Evolutionary conservation across 768 basidiomycete species (phyloP), one percentile per base, ranked within the genome.

Genomic region (Daedaleopsis nitida): DNA sequence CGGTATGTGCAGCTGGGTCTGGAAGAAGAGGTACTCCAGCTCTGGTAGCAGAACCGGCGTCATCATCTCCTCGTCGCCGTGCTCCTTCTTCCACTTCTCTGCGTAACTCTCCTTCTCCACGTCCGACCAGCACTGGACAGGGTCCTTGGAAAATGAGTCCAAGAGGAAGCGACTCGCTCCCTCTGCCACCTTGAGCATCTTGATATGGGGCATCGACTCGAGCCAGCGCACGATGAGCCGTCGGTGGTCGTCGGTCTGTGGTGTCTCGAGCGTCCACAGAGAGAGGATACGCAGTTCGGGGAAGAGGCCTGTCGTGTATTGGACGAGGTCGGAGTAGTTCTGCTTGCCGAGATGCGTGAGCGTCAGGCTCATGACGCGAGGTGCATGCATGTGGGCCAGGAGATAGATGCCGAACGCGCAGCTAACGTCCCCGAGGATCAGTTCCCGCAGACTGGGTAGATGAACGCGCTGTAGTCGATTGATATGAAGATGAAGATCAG

Each of bases 341-440:
- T 77, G 73, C 27, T 81, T 82, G 14, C 65, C 71, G 59, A 87
- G 68, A 60, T 80, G 78, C 79, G 84, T 80, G 24, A 91, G 68
- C 4, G 84, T 84, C 39, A 91, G 72, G 64, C 85, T 83, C 58
- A 78, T 77, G 34, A 89, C 69, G 52, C 81, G 77, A 8, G 88
- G 87, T 1, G 85, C 85, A n/a, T 72, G 66, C 60, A 92, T 74
- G 44, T 81, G 80, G 24, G 75, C 69, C 24, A 83, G 66, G 57
- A 83, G 65, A 68, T 77, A 83, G 51, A 75, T 67, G 17, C 80
- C 82, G 69, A 83, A 87, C 1, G 67, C 44, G 43, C 79, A 68
- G 60, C 72, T 80, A 71, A 85, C 80, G 66, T 86, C 83, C 19
- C 85, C 86, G n/a, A 89, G 63, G 43, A 83, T 74, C 14, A 91